These are phyloP conservation scores for Populus tomentosa DNA, from an alignment of 441 rosid genomes.

Conservation along the genomic window DNA sequence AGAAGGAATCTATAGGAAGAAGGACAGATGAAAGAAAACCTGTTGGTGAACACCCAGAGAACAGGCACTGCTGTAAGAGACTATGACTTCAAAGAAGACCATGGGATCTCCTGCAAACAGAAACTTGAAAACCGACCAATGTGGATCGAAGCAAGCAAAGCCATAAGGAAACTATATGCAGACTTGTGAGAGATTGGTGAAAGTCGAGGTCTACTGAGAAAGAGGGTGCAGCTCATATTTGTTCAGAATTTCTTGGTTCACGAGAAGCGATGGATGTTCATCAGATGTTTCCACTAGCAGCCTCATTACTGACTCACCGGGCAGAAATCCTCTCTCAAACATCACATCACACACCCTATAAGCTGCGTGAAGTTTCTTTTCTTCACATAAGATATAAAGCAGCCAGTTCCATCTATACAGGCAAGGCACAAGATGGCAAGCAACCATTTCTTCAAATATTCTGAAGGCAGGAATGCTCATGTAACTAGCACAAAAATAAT, in stretches of 20 bases:
- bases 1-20: background rate
- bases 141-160: background rate
- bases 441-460: slow-evolving; percentile 54
- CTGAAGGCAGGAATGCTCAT: slow-evolving; percentile 43
- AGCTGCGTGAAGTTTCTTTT: slow-evolving; percentile 42
- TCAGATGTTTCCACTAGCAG: background rate
- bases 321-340: slow-evolving; percentile 34
- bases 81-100: background rate
- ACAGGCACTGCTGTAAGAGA: background rate
- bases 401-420: slow-evolving; percentile 28
- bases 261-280: background rate
- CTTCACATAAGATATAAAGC: slow-evolving; percentile 40
- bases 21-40: background rate
- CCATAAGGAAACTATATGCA: background rate
- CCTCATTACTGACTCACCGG: slow-evolving; percentile 2
- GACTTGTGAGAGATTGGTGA: background rate
- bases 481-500: slow-evolving; percentile 37
- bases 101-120: background rate
- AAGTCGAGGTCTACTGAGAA: background rate
- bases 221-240: background rate
- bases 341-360: slow-evolving; percentile 32
- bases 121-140: background rate
- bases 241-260: background rate
- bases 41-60: background rate
- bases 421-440: slow-evolving; percentile 27